phyloP scores from a whole-genome alignment of 1,139 yeast genomes.

The Saccharomyces uvarum region DNA sequence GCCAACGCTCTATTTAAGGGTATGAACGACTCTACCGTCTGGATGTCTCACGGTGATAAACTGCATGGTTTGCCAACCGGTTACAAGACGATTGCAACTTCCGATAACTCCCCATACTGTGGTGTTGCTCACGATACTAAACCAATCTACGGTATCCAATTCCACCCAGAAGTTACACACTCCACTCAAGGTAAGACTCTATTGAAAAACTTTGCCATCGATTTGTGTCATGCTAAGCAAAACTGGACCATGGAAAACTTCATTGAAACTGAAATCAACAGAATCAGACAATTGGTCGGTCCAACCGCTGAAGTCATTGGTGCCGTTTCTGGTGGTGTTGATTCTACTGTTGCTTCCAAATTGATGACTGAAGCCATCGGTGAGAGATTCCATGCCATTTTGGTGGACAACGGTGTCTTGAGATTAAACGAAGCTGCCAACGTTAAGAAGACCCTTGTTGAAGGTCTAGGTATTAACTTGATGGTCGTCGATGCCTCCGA shows the following conservation, averaged over 20 bases:
- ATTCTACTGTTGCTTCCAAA: conserved; percentile 98
- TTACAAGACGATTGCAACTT: conserved; percentile 80
- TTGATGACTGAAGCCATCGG: conserved; percentile 98
- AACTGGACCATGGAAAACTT: conserved; percentile 99
- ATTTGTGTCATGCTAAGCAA: conserved; percentile 76
- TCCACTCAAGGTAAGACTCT: conserved; percentile 82
- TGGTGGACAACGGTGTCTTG: conserved; percentile 97
- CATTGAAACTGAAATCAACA: conserved; percentile 88
- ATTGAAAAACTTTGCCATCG: conserved; percentile 85
- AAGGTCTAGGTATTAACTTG: conserved; percentile 88
- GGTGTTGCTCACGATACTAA: conserved; percentile 76
- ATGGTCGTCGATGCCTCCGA: conserved; percentile 93
- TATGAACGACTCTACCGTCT: conserved; percentile 81
- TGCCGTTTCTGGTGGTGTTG: conserved; percentile 99
- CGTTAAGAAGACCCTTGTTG: conserved; percentile 83
- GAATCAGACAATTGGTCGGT: conserved; percentile 87
- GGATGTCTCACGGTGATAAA: conserved; percentile 99
- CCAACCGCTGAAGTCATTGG: conserved; percentile 98
- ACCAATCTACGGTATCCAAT: conserved; percentile 86
- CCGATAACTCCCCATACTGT: conserved; percentile 91
- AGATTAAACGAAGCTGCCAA: conserved; percentile 84
- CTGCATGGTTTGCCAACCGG: conserved; percentile 84
- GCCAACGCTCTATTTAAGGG: conserved; percentile 71
- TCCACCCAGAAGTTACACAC: conserved; percentile 99
- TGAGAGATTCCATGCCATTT: conserved; percentile 94